Evolutionary conservation across 306 rosid species (phyloP), one percentile per base, ranked within the genome.

Genomic region (Cyclanthera cordifolia): DNA sequence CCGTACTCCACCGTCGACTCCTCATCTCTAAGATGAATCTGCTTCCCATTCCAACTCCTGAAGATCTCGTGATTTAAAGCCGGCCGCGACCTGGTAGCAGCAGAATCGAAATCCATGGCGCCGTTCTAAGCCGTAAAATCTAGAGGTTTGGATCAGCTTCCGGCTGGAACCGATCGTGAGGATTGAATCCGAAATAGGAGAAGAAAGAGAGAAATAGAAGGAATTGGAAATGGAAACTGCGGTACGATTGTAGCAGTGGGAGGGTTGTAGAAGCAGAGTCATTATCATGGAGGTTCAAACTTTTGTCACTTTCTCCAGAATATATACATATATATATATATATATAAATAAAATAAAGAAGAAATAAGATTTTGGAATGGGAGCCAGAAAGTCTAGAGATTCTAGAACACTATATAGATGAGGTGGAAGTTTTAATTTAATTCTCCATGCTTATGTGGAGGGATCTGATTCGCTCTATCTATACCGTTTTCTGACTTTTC

Each of bases 11-110:
- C 1, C 11, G 27, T 1, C 0, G 37, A 4, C 3, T 39, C 19
- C 0, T 54, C 60, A 54, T 54, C 69, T 20, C 13, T 43, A 0
- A 64, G 28, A 43, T 64, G 34, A 43, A 64, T 43, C 48, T 64
- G 51, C 20, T 21, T 41, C 12, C 32, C 69, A 21, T 64, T 64
- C 69, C 69, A 64, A 47, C 69, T 64, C 37, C 69, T 21, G 69
- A 64, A 64, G 16, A 64, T 64, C 1, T 64, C 69, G 12, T 64
- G 48, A 47, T 64, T 64, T 7, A 64, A 4, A 43, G 53, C 21
- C 0, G 69, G 52, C 16, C 52, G 45, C 19, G 69, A 61, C 50
- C 45, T 39, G 24, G 51, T 17, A 2, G 48, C 3, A 16, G 67
- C 16, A 53, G 59, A 63, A 41, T 1, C 32, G 48, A 12, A 63